A percentile compares a stretch with the other conserved stretches of the same genome.
Conservation (phyloP, 371 early-diverging fungal species). For the Lichtheimia hyalospora region DNA sequence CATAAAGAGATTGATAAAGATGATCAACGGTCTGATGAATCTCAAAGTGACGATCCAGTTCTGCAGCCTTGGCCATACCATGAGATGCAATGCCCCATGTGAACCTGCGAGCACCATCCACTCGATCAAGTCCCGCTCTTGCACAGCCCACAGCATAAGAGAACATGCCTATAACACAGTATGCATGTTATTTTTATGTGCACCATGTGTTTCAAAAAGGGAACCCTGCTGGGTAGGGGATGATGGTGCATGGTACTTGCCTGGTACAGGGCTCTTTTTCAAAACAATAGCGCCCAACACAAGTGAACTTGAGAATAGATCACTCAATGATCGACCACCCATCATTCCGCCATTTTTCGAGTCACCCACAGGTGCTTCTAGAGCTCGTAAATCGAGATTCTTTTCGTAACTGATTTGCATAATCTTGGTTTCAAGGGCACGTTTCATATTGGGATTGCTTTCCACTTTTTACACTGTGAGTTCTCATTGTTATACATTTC, state of each 20-base stretch:
- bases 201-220: too few relatives aligned
- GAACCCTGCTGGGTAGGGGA: too few relatives aligned
- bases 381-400: slow-evolving; percentile 17
- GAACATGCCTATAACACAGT: slow-evolving; percentile 30
- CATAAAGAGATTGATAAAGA: slow-evolving; percentile 26
- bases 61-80: slow-evolving; percentile 58
- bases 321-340: slow-evolving; percentile 20
- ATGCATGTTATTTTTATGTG: too few relatives aligned
- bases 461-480: slow-evolving; percentile 30
- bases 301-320: slow-evolving; percentile 54
- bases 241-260: slow-evolving; percentile 13
- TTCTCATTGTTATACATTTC: too few relatives aligned
- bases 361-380: neutral
- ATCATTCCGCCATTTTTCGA: neutral
- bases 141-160: slow-evolving; percentile 39
- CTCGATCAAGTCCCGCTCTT: slow-evolving; percentile 38
- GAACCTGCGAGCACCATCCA: slow-evolving; percentile 58
- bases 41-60: slow-evolving; percentile 62
- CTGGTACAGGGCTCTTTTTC: slow-evolving; percentile 63
- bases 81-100: slow-evolving; percentile 53
- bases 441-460: slow-evolving; percentile 42
- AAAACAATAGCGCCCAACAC: slow-evolving; percentile 57
- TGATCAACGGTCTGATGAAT: slow-evolving; percentile 58
- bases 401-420: slow-evolving; percentile 23
- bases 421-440: slow-evolving; percentile 42